Base-by-base conservation (phyloP, 2,329 filamentous ascomycete species). In the Fusarium sp. region DNA sequence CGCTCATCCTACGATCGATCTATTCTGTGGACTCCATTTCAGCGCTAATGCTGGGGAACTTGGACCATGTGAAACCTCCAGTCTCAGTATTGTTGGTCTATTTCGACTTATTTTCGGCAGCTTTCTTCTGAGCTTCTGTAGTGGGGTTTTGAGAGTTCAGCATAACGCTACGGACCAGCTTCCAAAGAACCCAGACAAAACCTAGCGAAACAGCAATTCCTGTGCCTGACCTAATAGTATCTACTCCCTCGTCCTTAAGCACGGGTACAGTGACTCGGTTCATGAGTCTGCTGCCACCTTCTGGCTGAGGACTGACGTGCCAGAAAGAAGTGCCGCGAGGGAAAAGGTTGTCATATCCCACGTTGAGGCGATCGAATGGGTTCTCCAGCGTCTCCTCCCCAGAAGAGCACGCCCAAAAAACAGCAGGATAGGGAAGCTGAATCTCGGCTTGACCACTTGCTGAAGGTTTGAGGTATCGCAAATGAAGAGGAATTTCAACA, bases 271-370 rank as follows among this genome's bases (percentile, higher is more conserved):
- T 80, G 25, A 93, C 74, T 7, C 77, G 75, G 74, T 86, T 88
- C 47, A 86, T 80, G 21, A 92, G 78, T 46, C 74, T 76, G 31
- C 72, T 71, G 10, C 74, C 73, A 2, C 52, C 69, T 29, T 69
- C 55, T 3, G 84, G 76, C n/a, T 74, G 74, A 3, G 90, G 90
- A 35, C 84, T 81, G 3, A 92, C 77, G 76, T 97, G 93, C 84
- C 94, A 96, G 76, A 97, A 97, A 75, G 92, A 84, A 0, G 93
- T 97, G 48, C 87, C 85, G 1, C 88, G 85, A 3, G 87, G 88
- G 76, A 97, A 97, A 11, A 96, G 78, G 0, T 85, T 87, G 68
- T 97, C 95, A 76, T 94, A 97, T 2, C 94, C 94, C n/a, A 97
- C 73, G 74, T 93, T 88, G n/a, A 85, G 81, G 8, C 92, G 84